Percentiles rank a stretch among this genome's conserved stretches.
Evolutionary conservation across 805 yeast species (phyloP).

Genomic region (Priceomyces melissophilus): DNA sequence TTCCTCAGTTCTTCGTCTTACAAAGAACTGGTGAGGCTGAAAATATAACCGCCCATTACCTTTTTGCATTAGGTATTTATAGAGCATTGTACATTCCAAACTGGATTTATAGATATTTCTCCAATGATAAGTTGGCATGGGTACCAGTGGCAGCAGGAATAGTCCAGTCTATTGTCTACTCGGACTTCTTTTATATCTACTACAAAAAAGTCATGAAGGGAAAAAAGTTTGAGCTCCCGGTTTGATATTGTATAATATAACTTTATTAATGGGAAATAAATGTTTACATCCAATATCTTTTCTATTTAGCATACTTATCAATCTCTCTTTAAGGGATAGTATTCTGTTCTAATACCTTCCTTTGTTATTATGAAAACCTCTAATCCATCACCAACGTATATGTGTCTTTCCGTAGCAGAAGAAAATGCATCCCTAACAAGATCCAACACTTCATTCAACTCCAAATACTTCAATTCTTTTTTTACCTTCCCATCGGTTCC

Average conservation of each 20-base stretch:
- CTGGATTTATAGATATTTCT: conserved; percentile 84
- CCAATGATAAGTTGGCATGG: conserved; percentile 63
- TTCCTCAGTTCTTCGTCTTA: conserved; percentile 89
- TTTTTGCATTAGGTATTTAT: conserved; percentile 89
- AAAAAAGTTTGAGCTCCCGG: conserved; percentile 70
- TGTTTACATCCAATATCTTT: neutral
- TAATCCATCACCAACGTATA: conserved; percentile 95
- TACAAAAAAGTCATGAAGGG: conserved; percentile 77
- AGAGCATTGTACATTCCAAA: conserved; percentile 89
- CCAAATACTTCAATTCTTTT: conserved; percentile 58
- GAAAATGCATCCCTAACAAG: conserved; percentile 91
- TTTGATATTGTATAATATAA: conserved; percentile 12
- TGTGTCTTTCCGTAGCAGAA: conserved; percentile 97
- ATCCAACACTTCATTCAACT: conserved; percentile 79
- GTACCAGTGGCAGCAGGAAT: conserved; percentile 77
- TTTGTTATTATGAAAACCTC: conserved; percentile 89
- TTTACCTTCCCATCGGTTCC: conserved; percentile 64
- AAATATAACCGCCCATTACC: conserved; percentile 84
- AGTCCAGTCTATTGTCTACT: conserved; percentile 81
- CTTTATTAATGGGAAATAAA: neutral
- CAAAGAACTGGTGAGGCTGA: conserved; percentile 88
- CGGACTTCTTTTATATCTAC: conserved; percentile 94
- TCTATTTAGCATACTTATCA: conserved; percentile 22
- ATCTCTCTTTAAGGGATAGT: conserved; percentile 85
- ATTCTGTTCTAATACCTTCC: conserved; percentile 84